Base-by-base conservation (phyloP, 2,329 filamentous ascomycete species). In the Sclerotinia borealis region DNA sequence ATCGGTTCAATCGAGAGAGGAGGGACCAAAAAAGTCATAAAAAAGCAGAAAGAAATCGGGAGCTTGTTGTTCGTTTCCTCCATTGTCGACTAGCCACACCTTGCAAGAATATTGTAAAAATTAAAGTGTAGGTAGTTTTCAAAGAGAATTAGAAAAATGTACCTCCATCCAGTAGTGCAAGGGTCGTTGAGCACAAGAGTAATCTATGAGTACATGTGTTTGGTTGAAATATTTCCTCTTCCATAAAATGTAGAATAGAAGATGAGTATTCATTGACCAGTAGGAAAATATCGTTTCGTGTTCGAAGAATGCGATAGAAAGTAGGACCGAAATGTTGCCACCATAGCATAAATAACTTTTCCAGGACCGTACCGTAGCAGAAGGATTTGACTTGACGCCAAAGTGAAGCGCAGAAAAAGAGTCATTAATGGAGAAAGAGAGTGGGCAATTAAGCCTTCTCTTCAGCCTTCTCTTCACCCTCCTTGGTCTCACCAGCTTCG, bases 391-490 rank as follows among this genome's bases (percentile, higher is more conserved):
- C 67, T 70, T 71, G 65, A 71, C 67, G 64, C 66, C 66, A 71
- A 68, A 69, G 63, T 54, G 64, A 59, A 65, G 65, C 68, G 64
- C 68, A 67, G 66, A 49, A 68, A 56, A 61, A 63, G 31, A 64
- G 45, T 64, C 52, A 62, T 67, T 63, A 67, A 65, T 65, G 66
- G 54, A 62, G 55, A 64, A 71, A 68, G 64, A 73, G 70, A 71
- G 63, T 64, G 69, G 69, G 72, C 69, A 73, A 73, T 75, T 79
- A 82, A 75, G 80, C 80, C 77, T 83, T 84, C 68, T 82, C 80
- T 71, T 81, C 80, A 50, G 74, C 75, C 72, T 79, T 78, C 71
- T 82, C 79, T 69, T 63, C 55, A 49, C 80, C 85, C 81, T 62
- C 59, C 75, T 80, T 79, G 55, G 72, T 73, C 68, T 79, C 79